Percentiles rank a stretch among this genome's conserved stretches.
Evolutionary conservation across 805 yeast genomes (phyloP).

Genomic region (Hyphopichia homilentoma): DNA sequence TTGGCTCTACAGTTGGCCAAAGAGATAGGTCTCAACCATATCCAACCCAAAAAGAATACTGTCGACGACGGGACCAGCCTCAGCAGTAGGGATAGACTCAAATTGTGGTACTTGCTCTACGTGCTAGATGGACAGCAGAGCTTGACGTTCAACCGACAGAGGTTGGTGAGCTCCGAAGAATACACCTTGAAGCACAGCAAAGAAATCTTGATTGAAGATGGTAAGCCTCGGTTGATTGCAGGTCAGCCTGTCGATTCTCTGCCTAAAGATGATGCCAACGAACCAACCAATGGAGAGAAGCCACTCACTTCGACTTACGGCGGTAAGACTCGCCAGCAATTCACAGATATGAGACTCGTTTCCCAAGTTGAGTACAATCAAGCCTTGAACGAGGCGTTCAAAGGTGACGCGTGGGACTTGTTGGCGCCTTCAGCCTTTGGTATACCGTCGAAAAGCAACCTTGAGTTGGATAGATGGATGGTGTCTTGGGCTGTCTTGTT

Average conservation of each 20-base stretch:
- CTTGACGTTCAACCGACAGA: constrained; percentile 53
- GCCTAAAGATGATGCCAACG: background rate
- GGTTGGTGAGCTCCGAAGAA: constrained; percentile 49
- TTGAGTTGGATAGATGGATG: constrained; percentile 75
- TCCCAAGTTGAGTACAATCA: constrained; percentile 68
- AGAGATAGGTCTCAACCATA: constrained; percentile 43
- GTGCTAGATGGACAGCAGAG: constrained; percentile 69
- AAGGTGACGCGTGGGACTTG: constrained; percentile 58
- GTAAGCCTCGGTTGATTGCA: constrained; percentile 1
- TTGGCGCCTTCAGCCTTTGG: constrained; percentile 61
- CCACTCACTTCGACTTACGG: constrained; percentile 1
- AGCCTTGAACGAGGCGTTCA: constrained; percentile 55
- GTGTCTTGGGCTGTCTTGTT: constrained; percentile 72
- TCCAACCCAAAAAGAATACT: constrained; percentile 11
- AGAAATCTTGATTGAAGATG: constrained; percentile 25
- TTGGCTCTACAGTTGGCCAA: constrained; percentile 65
- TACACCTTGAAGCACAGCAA: constrained; percentile 40
- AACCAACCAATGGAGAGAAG: too few species aligned
- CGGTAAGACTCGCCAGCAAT: constrained; percentile 6
- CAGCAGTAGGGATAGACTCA: constrained; percentile 44
- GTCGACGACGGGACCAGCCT: constrained; percentile 7
- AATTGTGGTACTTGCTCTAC: constrained; percentile 64
- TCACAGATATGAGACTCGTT: constrained; percentile 54
- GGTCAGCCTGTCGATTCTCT: background rate
- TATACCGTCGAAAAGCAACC: constrained; percentile 61